Evolutionary conservation across 164 flowering plant species (phyloP).

Genomic region (Magnolia sinica): DNA sequence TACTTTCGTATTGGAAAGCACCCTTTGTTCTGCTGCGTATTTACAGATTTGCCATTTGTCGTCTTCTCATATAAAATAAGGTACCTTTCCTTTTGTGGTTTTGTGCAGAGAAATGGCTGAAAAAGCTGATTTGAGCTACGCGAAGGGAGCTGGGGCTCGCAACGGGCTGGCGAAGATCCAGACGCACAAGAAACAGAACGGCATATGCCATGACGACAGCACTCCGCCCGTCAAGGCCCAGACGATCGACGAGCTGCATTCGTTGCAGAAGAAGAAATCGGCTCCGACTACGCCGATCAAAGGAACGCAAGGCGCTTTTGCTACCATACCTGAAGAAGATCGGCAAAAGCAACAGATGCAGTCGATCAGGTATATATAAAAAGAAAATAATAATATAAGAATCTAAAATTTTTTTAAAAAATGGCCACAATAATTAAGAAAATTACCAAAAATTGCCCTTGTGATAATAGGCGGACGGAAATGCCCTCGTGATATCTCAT

Average conservation of each 20-base stretch:
- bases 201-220: slow-evolving; percentile 64
- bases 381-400: neutral
- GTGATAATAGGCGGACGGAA: too few species aligned
- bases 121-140: slow-evolving; percentile 32
- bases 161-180: slow-evolving; percentile 46
- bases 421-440: neutral
- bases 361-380: slow-evolving; percentile 71
- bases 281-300: slow-evolving; percentile 75
- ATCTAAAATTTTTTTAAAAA: neutral
- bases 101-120: slow-evolving; percentile 30
- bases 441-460: too few species aligned
- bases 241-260: slow-evolving; percentile 82
- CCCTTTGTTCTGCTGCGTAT: neutral
- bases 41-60: slow-evolving; percentile 1
- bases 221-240: slow-evolving; percentile 60
- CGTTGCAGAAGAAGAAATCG: slow-evolving; percentile 71
- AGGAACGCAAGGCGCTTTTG: slow-evolving; percentile 32
- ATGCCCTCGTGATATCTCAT: too few species aligned
- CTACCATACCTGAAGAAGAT: slow-evolving; percentile 56
- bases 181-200: slow-evolving; percentile 29
- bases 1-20: neutral
- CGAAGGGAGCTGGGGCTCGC: slow-evolving; percentile 17
- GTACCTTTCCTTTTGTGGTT: neutral
- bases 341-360: slow-evolving; percentile 86
- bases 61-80: neutral